Percentiles rank a stretch among this genome's conserved stretches.
phyloP scores from a whole-genome alignment of 495 filamentous ascomycete species.

The Penicillium paxilli region DNA sequence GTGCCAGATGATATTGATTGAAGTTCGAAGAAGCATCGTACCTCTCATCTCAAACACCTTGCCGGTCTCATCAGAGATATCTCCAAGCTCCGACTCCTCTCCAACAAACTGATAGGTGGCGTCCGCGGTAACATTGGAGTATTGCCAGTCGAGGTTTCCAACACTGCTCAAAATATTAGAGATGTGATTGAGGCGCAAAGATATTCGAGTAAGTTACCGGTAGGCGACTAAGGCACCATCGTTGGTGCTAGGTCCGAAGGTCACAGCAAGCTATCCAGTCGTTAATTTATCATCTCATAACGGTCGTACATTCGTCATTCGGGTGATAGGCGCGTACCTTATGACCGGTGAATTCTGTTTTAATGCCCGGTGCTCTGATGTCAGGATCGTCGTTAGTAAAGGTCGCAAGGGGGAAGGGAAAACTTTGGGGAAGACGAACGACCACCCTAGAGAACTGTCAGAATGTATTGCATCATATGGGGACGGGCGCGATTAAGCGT shows the following conservation, averaged over 20 bases:
- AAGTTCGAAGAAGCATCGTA: conserved; percentile 14
- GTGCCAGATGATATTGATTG: neutral
- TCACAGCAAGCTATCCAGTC: conserved; percentile 48
- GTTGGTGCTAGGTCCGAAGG: conserved; percentile 59
- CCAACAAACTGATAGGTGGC: conserved; percentile 62
- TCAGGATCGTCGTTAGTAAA: conserved; percentile 3
- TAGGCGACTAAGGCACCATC: conserved; percentile 60
- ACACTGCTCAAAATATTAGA: conserved; percentile 36
- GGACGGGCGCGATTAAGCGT: conserved; percentile 36
- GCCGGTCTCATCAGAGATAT: conserved; percentile 7
- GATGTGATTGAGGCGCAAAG: neutral
- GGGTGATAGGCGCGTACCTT: conserved; percentile 34
- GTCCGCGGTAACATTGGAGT: conserved; percentile 64
- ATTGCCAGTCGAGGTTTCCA: conserved; percentile 63
- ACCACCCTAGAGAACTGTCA: conserved; percentile 36
- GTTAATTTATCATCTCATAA: conserved; percentile 7
- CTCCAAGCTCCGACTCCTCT: conserved; percentile 18
- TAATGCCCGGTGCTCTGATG: conserved; percentile 57
- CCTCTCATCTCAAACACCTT: conserved; percentile 41
- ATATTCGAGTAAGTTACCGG: conserved; percentile 18
- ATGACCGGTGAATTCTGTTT: conserved; percentile 64
- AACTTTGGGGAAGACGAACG: conserved; percentile 26
- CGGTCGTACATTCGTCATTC: neutral
- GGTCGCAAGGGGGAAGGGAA: neutral
- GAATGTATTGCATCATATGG: conserved; percentile 2